Evolutionary conservation across 2,329 filamentous ascomycete genomes (phyloP), one percentile per base, ranked within the genome.

Genomic region (Botrytis elliptica): DNA sequence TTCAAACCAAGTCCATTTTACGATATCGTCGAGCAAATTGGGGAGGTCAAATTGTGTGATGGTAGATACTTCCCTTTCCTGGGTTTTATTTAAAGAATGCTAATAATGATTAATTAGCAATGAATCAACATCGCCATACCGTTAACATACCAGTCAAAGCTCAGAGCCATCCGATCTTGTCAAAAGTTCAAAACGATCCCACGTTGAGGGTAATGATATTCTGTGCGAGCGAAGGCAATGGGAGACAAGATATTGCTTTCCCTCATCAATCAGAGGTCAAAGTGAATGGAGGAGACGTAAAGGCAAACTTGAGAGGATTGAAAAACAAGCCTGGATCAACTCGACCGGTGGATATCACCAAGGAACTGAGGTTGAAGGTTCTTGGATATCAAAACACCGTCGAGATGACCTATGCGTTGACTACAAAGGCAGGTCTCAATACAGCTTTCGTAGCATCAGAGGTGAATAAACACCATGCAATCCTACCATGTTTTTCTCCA

Each of bases 261-360:
- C 96, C 96, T 2, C 90, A 95, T 78, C 94, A 98, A 83, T 92
- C 96, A 46, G 96, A 99, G 81, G 87, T 99, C 73, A 95, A 94
- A 81, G 89, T 97, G 73, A 99, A 99, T 78, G 88, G 90, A 16
- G 92, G 92, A 49, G 94, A 98, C 73, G 88, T 98, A 77, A 96
- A 95, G 82, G 92, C 92, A n/a, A 99, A 98, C 81, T 87, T 97
- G 77, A 92, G 96, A 77, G 96, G 96, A 7, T 84, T 99, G 75
- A 99, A 99, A 84, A 98, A 97, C 82, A 97, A 96, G 82, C 93
- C 95, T 10, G 96, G 96, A 36, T 97, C 96, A 63, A 99, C 96
- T 59, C 91, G 94, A 79, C 96, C 96, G 12, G 94, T 93, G 65
- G 96, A 99, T 83, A 92, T 99, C 75, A 99, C 96, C 12, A 85